A percentile compares a stretch with the other conserved stretches of the same genome.
These are phyloP conservation scores for Cinnamomum chago DNA, from an alignment of 164 flowering plant species.

Conservation along the genomic window DNA sequence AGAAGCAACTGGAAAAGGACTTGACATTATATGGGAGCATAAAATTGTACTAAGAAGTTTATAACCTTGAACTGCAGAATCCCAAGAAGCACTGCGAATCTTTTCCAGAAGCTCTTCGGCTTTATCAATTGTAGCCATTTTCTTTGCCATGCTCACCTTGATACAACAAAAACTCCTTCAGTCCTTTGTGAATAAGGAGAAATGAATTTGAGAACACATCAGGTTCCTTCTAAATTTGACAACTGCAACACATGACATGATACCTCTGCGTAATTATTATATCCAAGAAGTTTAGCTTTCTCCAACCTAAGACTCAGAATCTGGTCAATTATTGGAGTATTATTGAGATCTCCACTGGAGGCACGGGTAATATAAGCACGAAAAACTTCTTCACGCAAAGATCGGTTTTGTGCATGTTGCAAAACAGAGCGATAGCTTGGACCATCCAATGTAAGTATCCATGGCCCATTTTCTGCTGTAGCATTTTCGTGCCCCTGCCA, in stretches of 20 bases:
- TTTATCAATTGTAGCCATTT: slow-evolving; percentile 93
- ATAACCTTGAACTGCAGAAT: slow-evolving; percentile 83
- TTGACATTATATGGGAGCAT: not conserved
- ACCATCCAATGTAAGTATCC: slow-evolving; percentile 92
- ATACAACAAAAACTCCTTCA: slow-evolving; percentile 8
- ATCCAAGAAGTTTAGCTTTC: slow-evolving; percentile 91
- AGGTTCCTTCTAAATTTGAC: not conserved
- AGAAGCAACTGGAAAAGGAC: too few relatives aligned
- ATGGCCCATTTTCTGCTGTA: slow-evolving; percentile 92
- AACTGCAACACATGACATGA: slow-evolving; percentile 1
- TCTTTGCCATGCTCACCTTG: slow-evolving; percentile 96
- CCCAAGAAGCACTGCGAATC: slow-evolving; percentile 88
- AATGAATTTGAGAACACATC: not conserved
- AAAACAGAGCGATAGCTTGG: slow-evolving; percentile 87
- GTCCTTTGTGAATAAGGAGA: not conserved
- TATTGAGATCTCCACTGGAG: slow-evolving; percentile 84
- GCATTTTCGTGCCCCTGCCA: slow-evolving; percentile 85
- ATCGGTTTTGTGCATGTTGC: slow-evolving; percentile 81
- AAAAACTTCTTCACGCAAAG: slow-evolving; percentile 86
- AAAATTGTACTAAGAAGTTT: not conserved
- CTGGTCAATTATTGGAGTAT: slow-evolving; percentile 73
- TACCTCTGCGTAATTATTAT: slow-evolving; percentile 94
- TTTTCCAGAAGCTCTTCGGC: slow-evolving; percentile 87
- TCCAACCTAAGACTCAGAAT: slow-evolving; percentile 84
- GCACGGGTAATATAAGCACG: slow-evolving; percentile 83